These are phyloP conservation scores for Pythium monospermum DNA, from an alignment of 352 stramenopile genomes.

Conservation along the genomic window DNA sequence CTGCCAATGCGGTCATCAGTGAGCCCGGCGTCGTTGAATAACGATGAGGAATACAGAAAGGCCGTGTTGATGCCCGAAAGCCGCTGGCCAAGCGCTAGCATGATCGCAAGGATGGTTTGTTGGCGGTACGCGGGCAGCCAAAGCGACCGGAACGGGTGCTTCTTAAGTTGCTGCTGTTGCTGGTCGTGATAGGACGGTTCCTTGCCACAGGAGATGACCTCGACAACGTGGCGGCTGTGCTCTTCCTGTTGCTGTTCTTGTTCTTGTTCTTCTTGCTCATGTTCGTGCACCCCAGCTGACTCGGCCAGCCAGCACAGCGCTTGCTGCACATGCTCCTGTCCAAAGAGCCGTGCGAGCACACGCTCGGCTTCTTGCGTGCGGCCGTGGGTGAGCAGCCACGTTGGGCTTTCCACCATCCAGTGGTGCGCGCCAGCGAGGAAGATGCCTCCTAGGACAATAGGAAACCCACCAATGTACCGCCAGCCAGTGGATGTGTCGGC, in stretches of 20 bases:
- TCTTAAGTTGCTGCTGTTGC: too few relatives aligned
- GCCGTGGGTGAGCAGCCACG: slow-evolving; percentile 35
- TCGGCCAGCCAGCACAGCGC: slow-evolving; percentile 30
- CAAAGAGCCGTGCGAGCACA: slow-evolving; percentile 27
- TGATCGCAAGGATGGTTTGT: slow-evolving; percentile 40
- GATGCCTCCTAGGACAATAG: slow-evolving; percentile 35
- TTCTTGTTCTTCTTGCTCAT: slow-evolving; percentile 8
- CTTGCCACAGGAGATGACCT: slow-evolving; percentile 11
- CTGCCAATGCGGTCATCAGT: slow-evolving; percentile 35
- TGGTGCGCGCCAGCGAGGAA: slow-evolving; percentile 36
- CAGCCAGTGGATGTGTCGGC: slow-evolving; percentile 40
- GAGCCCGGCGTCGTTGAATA: slow-evolving; percentile 35
- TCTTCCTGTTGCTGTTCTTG: slow-evolving; percentile 11
- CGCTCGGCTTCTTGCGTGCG: slow-evolving; percentile 23
- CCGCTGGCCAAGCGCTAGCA: slow-evolving; percentile 37
- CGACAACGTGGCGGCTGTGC: slow-evolving; percentile 1
- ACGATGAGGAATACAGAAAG: slow-evolving; percentile 44
- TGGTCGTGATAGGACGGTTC: too few relatives aligned
- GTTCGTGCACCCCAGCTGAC: slow-evolving; percentile 12
- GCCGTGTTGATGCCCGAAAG: slow-evolving; percentile 58
- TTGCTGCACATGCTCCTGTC: slow-evolving; percentile 24
- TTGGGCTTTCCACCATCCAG: slow-evolving; percentile 38
- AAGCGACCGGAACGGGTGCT: slow-evolving; percentile 23
- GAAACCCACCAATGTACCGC: slow-evolving; percentile 56
- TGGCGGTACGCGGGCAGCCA: slow-evolving; percentile 31